These are phyloP conservation scores for Colletotrichum gloeosporioides DNA, from an alignment of 2,329 filamentous ascomycete species.

Conservation along the genomic window DNA sequence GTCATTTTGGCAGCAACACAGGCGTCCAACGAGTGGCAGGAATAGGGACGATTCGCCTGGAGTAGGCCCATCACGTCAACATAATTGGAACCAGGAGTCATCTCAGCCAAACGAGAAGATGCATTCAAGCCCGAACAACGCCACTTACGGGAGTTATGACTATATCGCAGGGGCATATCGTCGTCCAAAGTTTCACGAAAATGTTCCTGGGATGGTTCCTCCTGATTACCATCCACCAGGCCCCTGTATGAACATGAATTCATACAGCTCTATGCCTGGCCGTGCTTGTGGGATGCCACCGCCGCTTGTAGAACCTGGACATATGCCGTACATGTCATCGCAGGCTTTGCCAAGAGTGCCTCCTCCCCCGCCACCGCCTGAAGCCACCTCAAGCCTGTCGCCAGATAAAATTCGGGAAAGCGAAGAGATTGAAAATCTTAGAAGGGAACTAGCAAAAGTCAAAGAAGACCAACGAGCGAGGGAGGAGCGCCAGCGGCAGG, in stretches of 20 bases:
- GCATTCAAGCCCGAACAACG: neutral
- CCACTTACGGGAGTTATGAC: neutral
- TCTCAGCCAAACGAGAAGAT: neutral
- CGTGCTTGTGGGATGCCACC: neutral
- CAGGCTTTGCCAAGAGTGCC: neutral
- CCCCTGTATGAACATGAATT: neutral
- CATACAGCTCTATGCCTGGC: neutral
- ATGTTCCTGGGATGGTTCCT: neutral
- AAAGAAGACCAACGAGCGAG: neutral
- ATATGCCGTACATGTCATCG: neutral
- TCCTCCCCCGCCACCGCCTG: neutral
- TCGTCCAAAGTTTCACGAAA: neutral
- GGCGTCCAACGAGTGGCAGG: neutral
- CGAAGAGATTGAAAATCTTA: neutral
- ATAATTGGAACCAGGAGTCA: neutral
- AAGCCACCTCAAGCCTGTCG: neutral
- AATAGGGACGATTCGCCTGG: neutral
- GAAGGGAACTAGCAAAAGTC: neutral
- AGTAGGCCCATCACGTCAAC: neutral
- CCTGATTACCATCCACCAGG: neutral
- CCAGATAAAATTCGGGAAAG: neutral
- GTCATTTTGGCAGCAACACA: neutral
- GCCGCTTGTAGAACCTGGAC: neutral
- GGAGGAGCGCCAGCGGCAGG: neutral
- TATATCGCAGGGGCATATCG: neutral